Base-by-base conservation (phyloP, 345 rosid genomes). In the Zanthoxylum bungeanum region DNA sequence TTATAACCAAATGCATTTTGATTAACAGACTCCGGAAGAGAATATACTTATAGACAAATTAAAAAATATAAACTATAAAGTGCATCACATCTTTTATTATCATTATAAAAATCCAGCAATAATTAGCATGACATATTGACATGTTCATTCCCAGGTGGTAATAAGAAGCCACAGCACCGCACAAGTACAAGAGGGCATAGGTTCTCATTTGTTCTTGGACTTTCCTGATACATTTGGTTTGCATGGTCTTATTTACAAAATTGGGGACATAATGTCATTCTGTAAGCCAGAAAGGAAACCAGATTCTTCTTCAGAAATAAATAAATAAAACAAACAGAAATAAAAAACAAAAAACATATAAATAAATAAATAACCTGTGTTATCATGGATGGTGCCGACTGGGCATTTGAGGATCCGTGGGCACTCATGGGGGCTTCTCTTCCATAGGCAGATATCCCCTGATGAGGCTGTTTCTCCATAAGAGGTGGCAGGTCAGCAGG, bases 371-470 rank as follows among this genome's bases (percentile, higher is more conserved):
- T 57, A 75, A 95, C 98, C 98, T 93, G 98, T 49, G 98, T 88
- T 79, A 83, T 82, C 97, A 93, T 89, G n/a, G 98, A 88, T 53
- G 95, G 94, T 39, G 97, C 92, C 12, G 83, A 68, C 77, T 86
- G 90, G 59, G 88, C 61, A 73, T 80, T 85, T 11, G 91, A 69
- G 62, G 95, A 77, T 73, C 77, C 85, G 80, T 91, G 99, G 60
- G 74, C 85, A 55, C 91, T 85, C 82, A 87, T 70, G 4, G 94
- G 90, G 68, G 94, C 86, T 81, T 96, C 97, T 82, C 97, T 89
- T 77, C 98, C 99, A 77, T 96, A 93, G 7, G 92, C 91, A 78
- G 98, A 93, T 69, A 93, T 93, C 56, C 98, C 97, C 75, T 93
- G 98, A 74, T 96, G 99, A 57, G 92, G 91, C 74, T 91, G 98